Evolutionary conservation across 306 rosid genomes (phyloP).

Genomic region (Lupinus albus): DNA sequence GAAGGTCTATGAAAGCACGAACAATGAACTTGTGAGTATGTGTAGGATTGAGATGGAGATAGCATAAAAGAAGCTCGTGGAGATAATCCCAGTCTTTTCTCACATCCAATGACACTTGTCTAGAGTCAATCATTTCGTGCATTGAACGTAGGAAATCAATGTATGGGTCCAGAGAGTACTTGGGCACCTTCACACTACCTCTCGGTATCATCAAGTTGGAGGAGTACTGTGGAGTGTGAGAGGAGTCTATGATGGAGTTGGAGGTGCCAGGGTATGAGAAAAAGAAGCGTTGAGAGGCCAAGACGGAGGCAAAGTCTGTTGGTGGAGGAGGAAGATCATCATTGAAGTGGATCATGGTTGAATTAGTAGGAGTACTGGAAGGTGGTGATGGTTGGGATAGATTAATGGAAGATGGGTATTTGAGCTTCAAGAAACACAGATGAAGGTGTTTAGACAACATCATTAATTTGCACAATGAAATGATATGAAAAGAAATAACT

Average conservation of each 20-base stretch:
- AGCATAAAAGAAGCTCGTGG: slow-evolving; percentile 78
- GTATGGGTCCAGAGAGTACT: slow-evolving; percentile 72
- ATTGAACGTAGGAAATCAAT: slow-evolving; percentile 73
- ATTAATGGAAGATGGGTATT: slow-evolving; percentile 49
- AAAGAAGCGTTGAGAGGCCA: slow-evolving; percentile 82
- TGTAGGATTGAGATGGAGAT: slow-evolving; percentile 71
- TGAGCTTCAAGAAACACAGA: slow-evolving; percentile 75
- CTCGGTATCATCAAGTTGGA: neutral
- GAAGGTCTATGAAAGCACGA: slow-evolving; percentile 81
- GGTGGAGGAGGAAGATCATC: slow-evolving; percentile 40
- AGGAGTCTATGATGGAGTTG: slow-evolving; percentile 68
- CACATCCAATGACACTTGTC: slow-evolving; percentile 21
- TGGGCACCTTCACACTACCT: slow-evolving; percentile 60
- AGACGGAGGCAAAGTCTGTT: slow-evolving; percentile 70
- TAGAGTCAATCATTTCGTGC: slow-evolving; percentile 81
- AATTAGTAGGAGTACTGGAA: slow-evolving; percentile 5
- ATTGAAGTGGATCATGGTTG: slow-evolving; percentile 35
- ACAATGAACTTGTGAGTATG: slow-evolving; percentile 73
- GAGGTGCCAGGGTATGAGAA: slow-evolving; percentile 90
- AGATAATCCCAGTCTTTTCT: slow-evolving; percentile 54
- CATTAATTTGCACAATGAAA: neutral
- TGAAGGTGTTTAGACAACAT: slow-evolving; percentile 61
- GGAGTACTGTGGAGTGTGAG: too few species aligned
- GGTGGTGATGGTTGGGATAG: slow-evolving; percentile 31
- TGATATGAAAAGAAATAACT: too few species aligned